phyloP scores from a whole-genome alignment of 148 eudicot species.

The Cornus florida region DNA sequence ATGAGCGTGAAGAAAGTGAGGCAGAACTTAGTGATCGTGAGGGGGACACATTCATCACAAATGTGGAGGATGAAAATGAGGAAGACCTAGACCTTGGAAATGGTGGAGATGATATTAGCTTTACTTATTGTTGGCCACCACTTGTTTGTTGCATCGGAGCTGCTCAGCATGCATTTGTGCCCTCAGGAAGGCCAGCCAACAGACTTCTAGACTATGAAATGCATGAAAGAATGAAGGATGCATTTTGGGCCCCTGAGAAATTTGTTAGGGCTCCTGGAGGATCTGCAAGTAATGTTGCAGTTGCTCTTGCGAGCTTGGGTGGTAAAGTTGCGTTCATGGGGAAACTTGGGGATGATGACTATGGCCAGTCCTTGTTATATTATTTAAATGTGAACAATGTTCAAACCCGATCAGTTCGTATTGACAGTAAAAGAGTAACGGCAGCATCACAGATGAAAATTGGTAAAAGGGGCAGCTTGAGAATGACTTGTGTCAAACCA shows the following conservation, averaged over 20 bases:
- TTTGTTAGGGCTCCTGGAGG: conserved; percentile 88
- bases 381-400: conserved; percentile 58
- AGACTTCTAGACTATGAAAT: conserved; percentile 75
- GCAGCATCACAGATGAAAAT: conserved; percentile 78
- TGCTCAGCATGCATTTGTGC: conserved; percentile 75
- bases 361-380: conserved; percentile 69
- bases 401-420: conserved; percentile 70
- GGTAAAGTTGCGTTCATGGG: conserved; percentile 95
- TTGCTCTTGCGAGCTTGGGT: conserved; percentile 71
- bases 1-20: conserved; percentile 41
- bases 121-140: conserved; percentile 79
- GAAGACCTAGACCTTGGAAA: conserved; percentile 46
- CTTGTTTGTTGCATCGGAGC: conserved; percentile 94
- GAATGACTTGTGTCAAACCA: conserved; percentile 54
- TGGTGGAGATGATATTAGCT: conserved; percentile 61
- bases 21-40: conserved; percentile 45
- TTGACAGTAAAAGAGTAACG: conserved; percentile 63
- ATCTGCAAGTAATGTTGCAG: conserved; percentile 80
- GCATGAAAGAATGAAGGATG: conserved; percentile 67
- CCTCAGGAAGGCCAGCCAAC: conserved; percentile 78
- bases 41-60: conserved; percentile 25
- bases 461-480: conserved; percentile 69
- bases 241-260: conserved; percentile 74
- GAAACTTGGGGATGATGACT: conserved; percentile 84
- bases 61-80: conserved; percentile 43